These are phyloP conservation scores for Syzygium aromaticum DNA, from an alignment of 345 rosid species.

Conservation along the genomic window DNA sequence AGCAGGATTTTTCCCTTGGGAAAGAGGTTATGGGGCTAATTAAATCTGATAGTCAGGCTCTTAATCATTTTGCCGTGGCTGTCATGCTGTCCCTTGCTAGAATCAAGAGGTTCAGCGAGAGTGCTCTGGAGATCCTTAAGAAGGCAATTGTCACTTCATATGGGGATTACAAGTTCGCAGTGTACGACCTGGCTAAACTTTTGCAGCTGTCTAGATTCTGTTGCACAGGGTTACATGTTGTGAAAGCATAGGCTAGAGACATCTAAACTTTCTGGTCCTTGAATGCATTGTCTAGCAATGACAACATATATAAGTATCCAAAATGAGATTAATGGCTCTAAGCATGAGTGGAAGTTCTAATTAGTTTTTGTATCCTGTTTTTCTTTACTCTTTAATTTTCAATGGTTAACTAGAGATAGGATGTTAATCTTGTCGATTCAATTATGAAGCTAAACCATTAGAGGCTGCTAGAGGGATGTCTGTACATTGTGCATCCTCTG, in stretches of 20 bases:
- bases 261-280: background rate
- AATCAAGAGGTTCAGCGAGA: constrained; percentile 57
- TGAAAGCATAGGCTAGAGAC: background rate
- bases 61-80: constrained; percentile 62
- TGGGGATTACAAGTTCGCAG: constrained; percentile 45
- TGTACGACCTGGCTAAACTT: constrained; percentile 19
- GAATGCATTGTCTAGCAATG: background rate
- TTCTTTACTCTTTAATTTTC: background rate
- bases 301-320: background rate
- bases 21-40: constrained; percentile 61
- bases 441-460: background rate
- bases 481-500: background rate
- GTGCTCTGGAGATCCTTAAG: constrained; percentile 38
- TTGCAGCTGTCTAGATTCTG: background rate
- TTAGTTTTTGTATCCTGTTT: background rate
- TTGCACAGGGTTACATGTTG: background rate
- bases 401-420: background rate
- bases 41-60: constrained; percentile 42
- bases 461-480: background rate
- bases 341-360: background rate
- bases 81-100: constrained; percentile 70
- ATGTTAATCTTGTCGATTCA: background rate
- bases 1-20: constrained; percentile 82
- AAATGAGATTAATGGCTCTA: background rate
- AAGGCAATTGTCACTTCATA: constrained; percentile 51